Percentiles rank a stretch among this genome's conserved stretches.
Conservation (phyloP, 345 rosid genomes). For the Jatropha curcas region DNA sequence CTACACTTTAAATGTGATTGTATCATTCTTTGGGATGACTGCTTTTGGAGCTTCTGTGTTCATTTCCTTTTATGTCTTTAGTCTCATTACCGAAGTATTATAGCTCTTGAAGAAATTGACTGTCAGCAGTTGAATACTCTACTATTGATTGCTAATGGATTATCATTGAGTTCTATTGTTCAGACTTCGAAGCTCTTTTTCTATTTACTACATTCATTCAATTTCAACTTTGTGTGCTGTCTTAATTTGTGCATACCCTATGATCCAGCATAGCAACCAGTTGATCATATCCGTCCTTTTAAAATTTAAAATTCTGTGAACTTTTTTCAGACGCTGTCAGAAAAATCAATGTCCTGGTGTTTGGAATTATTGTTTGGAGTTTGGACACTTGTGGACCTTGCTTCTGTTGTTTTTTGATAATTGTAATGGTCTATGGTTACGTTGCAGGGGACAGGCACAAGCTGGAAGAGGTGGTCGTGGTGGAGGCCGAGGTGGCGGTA, state of each 20-base stretch:
- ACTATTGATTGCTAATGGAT: not conserved
- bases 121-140: not conserved
- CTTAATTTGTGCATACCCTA: not conserved
- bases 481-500: constrained; percentile 22
- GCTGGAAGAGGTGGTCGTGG: constrained; percentile 25
- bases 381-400: not conserved
- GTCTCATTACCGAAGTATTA: not conserved
- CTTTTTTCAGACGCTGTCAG: not conserved
- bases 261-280: not conserved
- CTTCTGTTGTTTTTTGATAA: not conserved
- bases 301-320: no score
- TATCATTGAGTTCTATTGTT: not conserved
- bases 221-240: not conserved
- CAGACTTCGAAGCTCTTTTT: not conserved
- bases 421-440: not conserved
- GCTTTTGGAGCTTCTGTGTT: not conserved
- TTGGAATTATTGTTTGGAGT: not conserved
- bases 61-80: not conserved
- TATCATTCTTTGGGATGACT: not conserved
- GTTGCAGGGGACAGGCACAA: constrained; percentile 28
- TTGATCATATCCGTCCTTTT: not conserved
- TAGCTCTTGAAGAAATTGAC: not conserved
- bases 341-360: not conserved
- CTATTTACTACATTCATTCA: not conserved
- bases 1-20: not conserved